phyloP scores from a whole-genome alignment of 805 yeast species.

The Phaffomyces thermotolerans region DNA sequence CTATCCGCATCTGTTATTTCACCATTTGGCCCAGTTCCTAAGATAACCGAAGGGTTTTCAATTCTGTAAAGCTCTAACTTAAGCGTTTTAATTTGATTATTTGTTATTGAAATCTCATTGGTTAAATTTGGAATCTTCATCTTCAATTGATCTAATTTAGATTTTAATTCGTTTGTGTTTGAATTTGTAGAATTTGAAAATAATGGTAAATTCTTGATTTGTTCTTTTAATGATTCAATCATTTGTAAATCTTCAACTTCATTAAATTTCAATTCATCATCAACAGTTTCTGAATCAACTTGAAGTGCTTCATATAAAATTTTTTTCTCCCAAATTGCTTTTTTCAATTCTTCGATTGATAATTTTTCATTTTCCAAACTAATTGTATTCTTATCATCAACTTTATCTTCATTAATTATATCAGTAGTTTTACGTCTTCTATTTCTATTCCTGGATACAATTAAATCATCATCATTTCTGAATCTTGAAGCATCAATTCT shows the following conservation, averaged over 20 bases:
- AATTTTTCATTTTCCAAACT: conserved; percentile 8
- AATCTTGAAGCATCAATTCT: conserved; percentile 38
- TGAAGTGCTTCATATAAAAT: conserved; percentile 48
- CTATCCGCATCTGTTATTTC: conserved; percentile 76
- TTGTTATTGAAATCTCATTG: conserved; percentile 50
- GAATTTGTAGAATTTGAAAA: conserved; percentile 27
- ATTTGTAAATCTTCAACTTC: conserved; percentile 38
- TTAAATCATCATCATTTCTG: conserved; percentile 72
- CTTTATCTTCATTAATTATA: neutral
- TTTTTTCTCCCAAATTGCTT: conserved; percentile 66
- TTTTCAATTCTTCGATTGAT: conserved; percentile 50
- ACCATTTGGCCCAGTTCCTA: conserved; percentile 85
- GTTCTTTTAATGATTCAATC: conserved; percentile 36
- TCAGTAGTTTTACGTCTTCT: conserved; percentile 18
- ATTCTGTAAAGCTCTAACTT: conserved; percentile 58
- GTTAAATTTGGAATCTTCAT: conserved; percentile 56
- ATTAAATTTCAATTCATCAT: conserved; percentile 37
- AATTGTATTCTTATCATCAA: neutral
- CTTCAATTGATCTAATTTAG: conserved; percentile 22
- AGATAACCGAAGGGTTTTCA: conserved; percentile 61
- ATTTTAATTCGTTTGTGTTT: conserved; percentile 29
- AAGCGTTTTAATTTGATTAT: conserved; percentile 56
- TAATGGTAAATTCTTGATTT: conserved; percentile 41
- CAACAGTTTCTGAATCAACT: conserved; percentile 25
- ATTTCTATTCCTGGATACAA: conserved; percentile 20